These are phyloP conservation scores for Lipomyces spencermartinsiae DNA, from an alignment of 805 yeast species.

Conservation along the genomic window DNA sequence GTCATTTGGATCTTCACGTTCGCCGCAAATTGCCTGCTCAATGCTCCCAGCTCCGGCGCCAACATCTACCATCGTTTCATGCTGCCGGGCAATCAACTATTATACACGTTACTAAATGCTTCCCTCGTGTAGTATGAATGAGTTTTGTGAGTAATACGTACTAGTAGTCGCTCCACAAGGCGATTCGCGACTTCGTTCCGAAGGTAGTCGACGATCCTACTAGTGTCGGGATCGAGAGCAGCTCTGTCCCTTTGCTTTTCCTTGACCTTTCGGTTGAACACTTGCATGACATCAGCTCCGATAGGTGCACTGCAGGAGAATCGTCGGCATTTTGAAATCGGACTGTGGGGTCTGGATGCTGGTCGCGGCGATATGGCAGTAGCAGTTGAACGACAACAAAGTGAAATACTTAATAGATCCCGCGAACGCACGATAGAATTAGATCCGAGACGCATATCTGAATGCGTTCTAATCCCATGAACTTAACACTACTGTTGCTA, in stretches of 20 bases:
- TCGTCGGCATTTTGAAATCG: conserved; percentile 5
- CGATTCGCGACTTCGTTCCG: conserved; percentile 75
- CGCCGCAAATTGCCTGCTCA: conserved; percentile 48
- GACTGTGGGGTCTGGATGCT: background rate
- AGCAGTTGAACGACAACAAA: background rate
- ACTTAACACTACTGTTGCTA: background rate
- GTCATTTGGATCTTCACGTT: conserved; percentile 49
- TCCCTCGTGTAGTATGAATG: background rate
- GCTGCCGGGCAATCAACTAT: conserved; percentile 65
- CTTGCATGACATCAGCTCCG: conserved; percentile 47
- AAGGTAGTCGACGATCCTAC: conserved; percentile 70
- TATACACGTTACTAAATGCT: background rate
- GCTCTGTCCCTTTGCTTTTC: conserved; percentile 64
- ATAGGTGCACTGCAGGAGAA: conserved; percentile 8
- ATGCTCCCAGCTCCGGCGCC: conserved; percentile 78
- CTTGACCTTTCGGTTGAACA: conserved; percentile 70
- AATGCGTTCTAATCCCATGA: background rate
- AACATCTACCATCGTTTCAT: conserved; percentile 67
- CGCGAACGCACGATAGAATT: background rate
- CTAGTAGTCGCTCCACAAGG: conserved; percentile 73
- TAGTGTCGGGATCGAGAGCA: conserved; percentile 53
- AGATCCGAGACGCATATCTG: background rate
- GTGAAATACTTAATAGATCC: background rate
- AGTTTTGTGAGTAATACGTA: conserved; percentile 17
- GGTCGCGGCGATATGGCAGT: background rate